These are phyloP conservation scores for Malus orientalis DNA, from an alignment of 306 rosid species.

Conservation along the genomic window DNA sequence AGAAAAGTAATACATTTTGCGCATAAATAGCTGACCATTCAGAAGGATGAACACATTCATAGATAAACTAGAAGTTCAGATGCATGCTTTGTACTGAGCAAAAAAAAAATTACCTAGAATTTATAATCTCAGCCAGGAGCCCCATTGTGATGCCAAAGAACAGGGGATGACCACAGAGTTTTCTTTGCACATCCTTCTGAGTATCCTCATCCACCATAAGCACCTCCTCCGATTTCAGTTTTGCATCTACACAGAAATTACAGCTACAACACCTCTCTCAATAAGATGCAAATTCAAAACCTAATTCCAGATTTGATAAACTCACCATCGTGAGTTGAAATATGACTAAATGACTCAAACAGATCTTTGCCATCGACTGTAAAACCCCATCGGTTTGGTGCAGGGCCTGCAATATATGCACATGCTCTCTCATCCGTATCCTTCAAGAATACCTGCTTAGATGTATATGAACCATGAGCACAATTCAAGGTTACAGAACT, in stretches of 20 bases:
- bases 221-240: slow-evolving; percentile 23
- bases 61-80: not conserved
- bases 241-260: slow-evolving; percentile 38
- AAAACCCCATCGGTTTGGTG: slow-evolving; percentile 98
- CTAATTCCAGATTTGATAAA: slow-evolving; percentile 11
- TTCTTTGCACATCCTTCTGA: slow-evolving; percentile 37
- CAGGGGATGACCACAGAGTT: slow-evolving; percentile 70
- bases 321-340: slow-evolving; percentile 46
- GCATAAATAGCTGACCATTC: not conserved
- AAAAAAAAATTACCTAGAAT: slow-evolving; percentile 66
- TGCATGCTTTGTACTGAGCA: not conserved
- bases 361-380: slow-evolving; percentile 73
- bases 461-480: slow-evolving; percentile 15
- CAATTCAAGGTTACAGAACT: not conserved
- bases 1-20: not conserved
- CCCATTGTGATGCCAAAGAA: slow-evolving; percentile 98
- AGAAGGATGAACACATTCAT: not conserved
- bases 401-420: slow-evolving; percentile 98
- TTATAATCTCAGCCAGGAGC: slow-evolving; percentile 85
- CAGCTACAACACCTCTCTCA: not conserved
- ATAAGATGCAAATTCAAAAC: not conserved
- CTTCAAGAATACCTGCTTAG: slow-evolving; percentile 72
- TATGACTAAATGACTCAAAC: slow-evolving; percentile 41
- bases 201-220: slow-evolving; percentile 23
- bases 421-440: slow-evolving; percentile 99